Evolutionary conservation across 306 rosid genomes (phyloP), one percentile per base, ranked within the genome.

Genomic region (Senna tora): DNA sequence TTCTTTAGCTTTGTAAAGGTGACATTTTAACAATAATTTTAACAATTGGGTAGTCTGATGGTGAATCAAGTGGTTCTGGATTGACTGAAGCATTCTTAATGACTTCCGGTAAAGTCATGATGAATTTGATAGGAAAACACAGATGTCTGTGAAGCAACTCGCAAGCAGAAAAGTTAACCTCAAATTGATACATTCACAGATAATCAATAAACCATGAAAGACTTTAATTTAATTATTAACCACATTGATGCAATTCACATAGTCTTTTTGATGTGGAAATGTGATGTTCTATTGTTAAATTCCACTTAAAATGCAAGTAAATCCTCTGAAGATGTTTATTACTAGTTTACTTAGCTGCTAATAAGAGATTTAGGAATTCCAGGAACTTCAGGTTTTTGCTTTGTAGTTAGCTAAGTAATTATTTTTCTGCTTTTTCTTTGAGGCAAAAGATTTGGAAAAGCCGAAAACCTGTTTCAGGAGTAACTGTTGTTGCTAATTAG

Each of bases 71-170:
- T n/a, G 83, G 32, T 33, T 87, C 75, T 21, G 77, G 50, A 72
- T 71, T 67, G 22, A 72, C 66, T 15, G 84, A 69, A 51, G 93
- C 88, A 73, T 83, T 57, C 71, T 83, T 82, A 43, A 91, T 83
- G 45, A 86, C 67, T 67, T 93, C 88, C 14, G 91, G 87, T 71
- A 89, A 76, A 63, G 88, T 83, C 98, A 93, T 93, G 80, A 62
- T 41, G 47, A 71, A 57, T n/a, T 41, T 39, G 33, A 70, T 34
- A 61, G 43, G 11, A 58, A 67, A 13, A 34, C 21, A 7, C 43
- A 30, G 7, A 59, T 20, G 58, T 6, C 84, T 79, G 75, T 67
- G 70, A 62, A n/a, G n/a, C n/a, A n/a, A n/a, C n/a, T n/a, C 56
- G 33, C 41, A 42, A 67, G 32, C 28, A 72, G 15, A 73, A 50